Conservation (phyloP, 164 flowering plant species). For the Stephania cephalantha region DNA sequence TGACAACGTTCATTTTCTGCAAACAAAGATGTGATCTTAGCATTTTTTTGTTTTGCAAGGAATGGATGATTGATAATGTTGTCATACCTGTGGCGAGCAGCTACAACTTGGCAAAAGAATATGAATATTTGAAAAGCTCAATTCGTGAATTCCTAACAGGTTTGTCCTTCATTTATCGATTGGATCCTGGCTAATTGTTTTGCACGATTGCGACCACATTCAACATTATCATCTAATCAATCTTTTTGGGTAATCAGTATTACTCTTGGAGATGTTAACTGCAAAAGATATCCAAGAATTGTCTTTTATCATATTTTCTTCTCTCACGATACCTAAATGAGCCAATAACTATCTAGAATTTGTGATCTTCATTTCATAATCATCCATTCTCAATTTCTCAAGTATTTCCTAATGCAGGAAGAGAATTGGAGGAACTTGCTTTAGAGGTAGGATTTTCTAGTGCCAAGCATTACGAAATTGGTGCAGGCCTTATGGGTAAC, state of each 20-base stretch:
- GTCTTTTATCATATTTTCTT: neutral
- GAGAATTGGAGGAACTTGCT: constrained; percentile 75
- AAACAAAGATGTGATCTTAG: neutral
- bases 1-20: neutral
- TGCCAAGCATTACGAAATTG: constrained; percentile 64
- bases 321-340: neutral
- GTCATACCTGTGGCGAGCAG: constrained; percentile 73
- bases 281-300: neutral
- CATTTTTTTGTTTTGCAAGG: constrained; percentile 38
- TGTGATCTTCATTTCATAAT: neutral
- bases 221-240: neutral
- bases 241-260: neutral
- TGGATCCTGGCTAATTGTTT: neutral
- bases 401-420: constrained; percentile 39
- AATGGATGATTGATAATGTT: constrained; percentile 84
- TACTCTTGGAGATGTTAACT: neutral
- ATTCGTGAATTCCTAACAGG: constrained; percentile 76
- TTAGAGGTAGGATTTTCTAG: constrained; percentile 66
- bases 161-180: constrained; percentile 16
- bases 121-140: constrained; percentile 69
- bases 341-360: neutral
- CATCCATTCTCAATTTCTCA: neutral
- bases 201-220: neutral
- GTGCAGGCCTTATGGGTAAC: constrained; percentile 84
- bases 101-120: constrained; percentile 69